Evolutionary conservation across 129 eudicot species (phyloP), one percentile per base, ranked within the genome.

Genomic region (Deinandra increscens): DNA sequence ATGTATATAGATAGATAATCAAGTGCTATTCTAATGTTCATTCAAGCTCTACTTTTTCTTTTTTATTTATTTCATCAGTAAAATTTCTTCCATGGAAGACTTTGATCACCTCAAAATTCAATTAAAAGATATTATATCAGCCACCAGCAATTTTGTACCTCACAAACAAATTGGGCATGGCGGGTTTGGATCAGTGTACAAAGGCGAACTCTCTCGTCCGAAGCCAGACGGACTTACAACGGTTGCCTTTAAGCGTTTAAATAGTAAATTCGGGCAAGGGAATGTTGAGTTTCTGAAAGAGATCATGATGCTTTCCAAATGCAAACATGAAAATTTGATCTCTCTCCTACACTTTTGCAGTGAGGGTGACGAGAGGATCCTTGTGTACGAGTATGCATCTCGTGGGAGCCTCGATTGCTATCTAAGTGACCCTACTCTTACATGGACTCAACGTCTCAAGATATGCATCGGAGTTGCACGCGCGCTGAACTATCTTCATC

Each of bases 181-280:
- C 34, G 72, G 72, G 34, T 68, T 68, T 34, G 61, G 72, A 49
- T 18, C 44, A 11, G 72, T 68, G 33, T 49, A 68, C 61, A 50
- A 68, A 49, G 73, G 73, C 49, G 48, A 68, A 34, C 73, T 68
- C 62, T 31, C 36, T 18, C 46, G 6, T 62, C 13, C 15, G 0
- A 5, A 45, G 13, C 13, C 15, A 0, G 9, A 45, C 7, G 71
- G 71, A 29, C 41, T 9, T 0, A n/a, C 9, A 44, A 41, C 22
- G 5, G 71, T 29, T 7, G 60, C 71, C 8, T 66, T 34, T 46
- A 45, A 66, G 43, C 71, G 71, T 20, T 45, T 66, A 29, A 43
- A 42, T 42, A 13, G 12, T 19, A 42, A 7, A 64, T 64, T 39
- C 2, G 69, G 69, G 15, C 69, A 64, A 64, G 69, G 69, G 17